A percentile compares a stretch with the other conserved stretches of the same genome.
phyloP scores from a whole-genome alignment of 2,329 filamentous ascomycete species.

The Cladosporium sp. region DNA sequence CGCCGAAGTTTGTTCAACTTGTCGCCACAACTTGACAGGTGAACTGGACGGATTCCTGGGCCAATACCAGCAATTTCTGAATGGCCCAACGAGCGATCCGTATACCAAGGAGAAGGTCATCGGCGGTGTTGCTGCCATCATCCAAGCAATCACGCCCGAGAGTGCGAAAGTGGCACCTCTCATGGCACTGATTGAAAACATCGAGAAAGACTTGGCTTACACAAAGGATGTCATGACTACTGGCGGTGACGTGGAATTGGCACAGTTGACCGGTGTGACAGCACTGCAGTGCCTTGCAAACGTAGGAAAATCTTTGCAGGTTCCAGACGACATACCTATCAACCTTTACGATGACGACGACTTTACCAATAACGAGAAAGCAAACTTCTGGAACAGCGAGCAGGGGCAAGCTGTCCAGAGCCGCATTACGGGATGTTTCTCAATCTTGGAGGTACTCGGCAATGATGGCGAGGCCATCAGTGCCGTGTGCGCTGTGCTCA shows the following conservation, averaged over 20 bases:
- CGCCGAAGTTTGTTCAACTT: slow-evolving; percentile 68
- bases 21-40: slow-evolving; percentile 62
- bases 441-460: slow-evolving; percentile 51
- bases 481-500: slow-evolving; percentile 65
- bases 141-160: slow-evolving; percentile 65
- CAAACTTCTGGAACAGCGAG: slow-evolving; percentile 45
- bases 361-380: slow-evolving; percentile 21
- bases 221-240: slow-evolving; percentile 29
- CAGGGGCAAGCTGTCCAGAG: slow-evolving; percentile 49
- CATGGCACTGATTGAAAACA: slow-evolving; percentile 43
- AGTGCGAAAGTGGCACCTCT: slow-evolving; percentile 52
- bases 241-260: slow-evolving; percentile 36
- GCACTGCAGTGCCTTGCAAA: slow-evolving; percentile 65
- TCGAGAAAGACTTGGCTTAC: slow-evolving; percentile 50
- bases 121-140: slow-evolving; percentile 68
- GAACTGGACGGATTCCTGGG: slow-evolving; percentile 66
- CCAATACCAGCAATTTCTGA: slow-evolving; percentile 65
- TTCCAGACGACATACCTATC: slow-evolving; percentile 61
- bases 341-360: slow-evolving; percentile 57
- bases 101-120: slow-evolving; percentile 69
- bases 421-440: slow-evolving; percentile 50
- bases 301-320: slow-evolving; percentile 69
- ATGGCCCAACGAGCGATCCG: slow-evolving; percentile 58
- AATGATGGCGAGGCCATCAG: slow-evolving; percentile 65
- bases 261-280: slow-evolving; percentile 43